Evolutionary conservation across 2,329 filamentous ascomycete species (phyloP), one percentile per base, ranked within the genome.

Genomic region (Scytalidium sp.): DNA sequence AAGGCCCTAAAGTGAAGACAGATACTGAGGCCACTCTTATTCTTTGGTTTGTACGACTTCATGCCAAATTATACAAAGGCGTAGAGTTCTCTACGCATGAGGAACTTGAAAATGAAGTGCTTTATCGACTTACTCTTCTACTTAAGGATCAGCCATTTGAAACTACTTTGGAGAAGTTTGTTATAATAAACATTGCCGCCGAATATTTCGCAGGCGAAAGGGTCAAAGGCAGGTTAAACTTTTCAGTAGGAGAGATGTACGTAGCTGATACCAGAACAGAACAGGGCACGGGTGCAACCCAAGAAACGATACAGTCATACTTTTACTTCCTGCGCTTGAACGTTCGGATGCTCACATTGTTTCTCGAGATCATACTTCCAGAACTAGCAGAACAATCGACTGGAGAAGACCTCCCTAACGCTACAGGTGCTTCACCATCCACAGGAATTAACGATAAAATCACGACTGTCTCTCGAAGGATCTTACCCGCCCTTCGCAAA

Each of bases 101-200:
- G 47, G 91, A 96, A 64, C 74, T 97, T 22, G 92, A 97, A 67
- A 83, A 83, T 50, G 90, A 96, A 65, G 87, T 97, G 11, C 75
- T 96, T 52, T 85, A 87, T 59, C 87, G 91, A 45, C 73, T 96
- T 32, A 80, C 84, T 43, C 80, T 87, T 57, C 82, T 89, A 23
- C 73, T 94, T 22, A 90, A 88, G 64, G 81, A 84, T 53, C 78
- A 83, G 9, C 78, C 80, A 1, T 75, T 87, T 44, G 80, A 85
- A 41, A 76, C 77, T 11, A 78, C 82, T 11, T 67, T 97, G 22
- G 79, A 88, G 54, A 94, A 91, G 64, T 87, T 97, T 68, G 81
- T 89, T 5, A 73, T 97, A 41, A 83, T 93, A 58, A 97, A 95
- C 61, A 87, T 97, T 54, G 84, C 90, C 5, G 90, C 92, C 6